Conservation (phyloP, 164 flowering plant species). For the Dillenia suffruticosa region DNA sequence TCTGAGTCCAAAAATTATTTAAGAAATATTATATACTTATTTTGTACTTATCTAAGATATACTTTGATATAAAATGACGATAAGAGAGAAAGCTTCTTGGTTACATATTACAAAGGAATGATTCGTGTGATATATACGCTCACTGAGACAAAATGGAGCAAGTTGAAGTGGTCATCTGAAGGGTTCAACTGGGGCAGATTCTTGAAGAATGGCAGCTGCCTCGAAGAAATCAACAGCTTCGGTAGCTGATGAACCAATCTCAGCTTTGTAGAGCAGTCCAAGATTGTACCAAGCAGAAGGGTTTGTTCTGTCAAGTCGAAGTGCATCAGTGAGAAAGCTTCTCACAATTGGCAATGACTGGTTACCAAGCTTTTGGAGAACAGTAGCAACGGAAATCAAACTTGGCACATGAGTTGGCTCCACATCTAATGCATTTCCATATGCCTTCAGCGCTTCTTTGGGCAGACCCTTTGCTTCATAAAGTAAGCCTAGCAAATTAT, state of each 20-base stretch:
- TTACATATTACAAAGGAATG: no score
- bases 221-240: conserved; percentile 84
- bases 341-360: conserved; percentile 46
- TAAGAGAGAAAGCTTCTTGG: no score
- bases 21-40: no score
- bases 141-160: not conserved
- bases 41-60: no score
- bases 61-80: no score
- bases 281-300: conserved; percentile 80
- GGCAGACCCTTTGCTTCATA: conserved; percentile 60
- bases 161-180: conserved; percentile 44
- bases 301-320: conserved; percentile 71
- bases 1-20: no score
- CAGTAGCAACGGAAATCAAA: conserved; percentile 59
- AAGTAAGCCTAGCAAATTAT: conserved; percentile 48
- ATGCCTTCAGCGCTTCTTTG: conserved; percentile 62
- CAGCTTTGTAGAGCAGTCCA: conserved; percentile 59
- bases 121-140: not conserved
- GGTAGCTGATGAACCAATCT: conserved; percentile 34
- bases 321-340: conserved; percentile 68
- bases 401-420: conserved; percentile 79
- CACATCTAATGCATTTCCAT: conserved; percentile 58
- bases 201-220: conserved; percentile 78
- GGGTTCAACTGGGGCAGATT: conserved; percentile 81
- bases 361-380: conserved; percentile 43